Evolutionary conservation across 108 stramenopile genomes (phyloP).

Genomic region (Pseudonitzschia delicatissima): DNA sequence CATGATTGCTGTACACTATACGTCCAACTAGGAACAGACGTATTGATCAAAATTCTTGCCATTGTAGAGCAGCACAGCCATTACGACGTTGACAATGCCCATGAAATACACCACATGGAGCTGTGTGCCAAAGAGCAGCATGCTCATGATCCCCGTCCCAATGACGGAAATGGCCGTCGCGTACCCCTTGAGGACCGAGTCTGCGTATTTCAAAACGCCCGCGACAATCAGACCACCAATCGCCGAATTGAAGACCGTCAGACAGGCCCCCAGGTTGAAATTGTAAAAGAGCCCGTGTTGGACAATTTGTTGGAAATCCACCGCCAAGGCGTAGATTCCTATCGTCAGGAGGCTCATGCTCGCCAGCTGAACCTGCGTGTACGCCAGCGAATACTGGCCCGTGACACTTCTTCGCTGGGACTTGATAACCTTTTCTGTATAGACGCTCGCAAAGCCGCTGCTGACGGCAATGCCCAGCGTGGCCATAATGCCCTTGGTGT

Average conservation of each 20-base stretch:
- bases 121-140: constrained; percentile 51
- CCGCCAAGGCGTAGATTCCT: constrained; percentile 43
- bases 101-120: constrained; percentile 38
- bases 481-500: constrained; percentile 76
- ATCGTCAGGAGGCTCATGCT: constrained; percentile 67
- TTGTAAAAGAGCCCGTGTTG: constrained; percentile 44
- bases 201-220: constrained; percentile 81
- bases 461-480: constrained; percentile 75
- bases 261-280: constrained; percentile 33
- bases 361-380: constrained; percentile 65
- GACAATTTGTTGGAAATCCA: constrained; percentile 37
- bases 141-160: constrained; percentile 70
- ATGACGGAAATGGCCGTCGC: constrained; percentile 91
- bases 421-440: constrained; percentile 96
- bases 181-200: constrained; percentile 94
- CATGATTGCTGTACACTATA: no score
- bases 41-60: constrained; percentile 37
- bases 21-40: constrained; percentile 16
- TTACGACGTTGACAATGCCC: constrained; percentile 49
- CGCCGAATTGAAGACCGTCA: constrained; percentile 39
- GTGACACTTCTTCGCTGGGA: constrained; percentile 39
- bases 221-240: constrained; percentile 78
- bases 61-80: constrained; percentile 53
- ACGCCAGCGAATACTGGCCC: constrained; percentile 37
- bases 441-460: constrained; percentile 95